Evolutionary conservation across 148 eudicot species (phyloP).

Genomic region (Chenopodium berlandieri): DNA sequence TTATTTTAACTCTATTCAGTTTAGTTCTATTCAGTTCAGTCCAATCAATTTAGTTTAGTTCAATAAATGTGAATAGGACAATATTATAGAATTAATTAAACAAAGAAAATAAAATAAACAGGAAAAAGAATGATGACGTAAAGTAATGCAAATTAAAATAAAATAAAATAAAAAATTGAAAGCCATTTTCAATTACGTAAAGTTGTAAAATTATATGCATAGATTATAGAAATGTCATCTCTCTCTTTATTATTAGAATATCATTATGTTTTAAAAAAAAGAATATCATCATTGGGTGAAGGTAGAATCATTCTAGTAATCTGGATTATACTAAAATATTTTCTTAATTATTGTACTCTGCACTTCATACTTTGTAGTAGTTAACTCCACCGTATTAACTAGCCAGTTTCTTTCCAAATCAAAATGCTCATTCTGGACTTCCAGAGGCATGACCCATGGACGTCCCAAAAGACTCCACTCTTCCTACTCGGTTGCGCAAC

Average conservation of each 20-base stretch:
- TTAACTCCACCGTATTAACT: neutral
- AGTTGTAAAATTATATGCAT: neutral
- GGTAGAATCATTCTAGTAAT: neutral
- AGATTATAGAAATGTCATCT: neutral
- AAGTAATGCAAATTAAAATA: neutral
- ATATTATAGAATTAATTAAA: too few relatives aligned
- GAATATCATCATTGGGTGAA: neutral
- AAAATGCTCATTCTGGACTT: neutral
- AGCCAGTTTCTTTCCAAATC: neutral
- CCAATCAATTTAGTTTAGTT: too few relatives aligned
- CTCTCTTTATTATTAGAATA: neutral
- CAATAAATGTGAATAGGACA: too few relatives aligned
- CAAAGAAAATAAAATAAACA: neutral
- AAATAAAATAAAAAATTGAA: neutral
- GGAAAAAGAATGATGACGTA: neutral
- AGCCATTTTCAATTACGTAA: neutral
- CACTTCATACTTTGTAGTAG: too few relatives aligned
- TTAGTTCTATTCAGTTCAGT: too few relatives aligned
- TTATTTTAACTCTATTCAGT: too few relatives aligned
- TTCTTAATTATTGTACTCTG: neutral
- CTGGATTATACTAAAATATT: neutral
- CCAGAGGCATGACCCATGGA: neutral
- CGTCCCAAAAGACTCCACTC: constrained; percentile 2
- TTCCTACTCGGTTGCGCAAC: neutral
- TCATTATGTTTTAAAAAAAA: neutral